Evolutionary conservation across 2,329 filamentous ascomycete species (phyloP).

Genomic region (Parastagonospora avenae): DNA sequence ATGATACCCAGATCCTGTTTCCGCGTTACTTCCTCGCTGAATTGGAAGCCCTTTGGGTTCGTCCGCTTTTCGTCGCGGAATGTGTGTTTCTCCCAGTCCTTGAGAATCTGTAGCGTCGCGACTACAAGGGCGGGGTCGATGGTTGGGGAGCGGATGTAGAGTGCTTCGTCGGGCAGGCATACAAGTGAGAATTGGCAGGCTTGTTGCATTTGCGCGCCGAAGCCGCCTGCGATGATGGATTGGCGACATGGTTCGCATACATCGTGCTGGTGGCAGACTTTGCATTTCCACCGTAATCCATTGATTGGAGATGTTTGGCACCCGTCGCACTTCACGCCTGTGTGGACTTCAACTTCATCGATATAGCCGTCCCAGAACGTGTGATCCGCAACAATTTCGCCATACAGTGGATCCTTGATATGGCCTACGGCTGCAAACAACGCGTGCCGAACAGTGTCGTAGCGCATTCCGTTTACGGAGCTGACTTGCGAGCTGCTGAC

Average conservation of each 20-base stretch:
- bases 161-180: slow-evolving; percentile 35
- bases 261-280: slow-evolving; percentile 29
- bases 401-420: slow-evolving; percentile 36
- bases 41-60: slow-evolving; percentile 22
- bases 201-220: slow-evolving; percentile 13
- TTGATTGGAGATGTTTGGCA: slow-evolving; percentile 27
- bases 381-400: slow-evolving; percentile 43
- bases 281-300: slow-evolving; percentile 36
- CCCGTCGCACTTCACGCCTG: slow-evolving; percentile 19
- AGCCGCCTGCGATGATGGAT: slow-evolving; percentile 1
- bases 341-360: slow-evolving; percentile 19
- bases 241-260: slow-evolving; percentile 28
- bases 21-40: slow-evolving; percentile 27
- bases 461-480: slow-evolving; percentile 29
- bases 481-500: slow-evolving; percentile 33
- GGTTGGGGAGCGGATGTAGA: slow-evolving; percentile 28
- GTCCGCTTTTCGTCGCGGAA: slow-evolving; percentile 27
- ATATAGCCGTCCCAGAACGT: slow-evolving; percentile 41
- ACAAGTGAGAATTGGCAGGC: slow-evolving; percentile 27
- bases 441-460: slow-evolving; percentile 38
- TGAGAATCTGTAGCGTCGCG: slow-evolving; percentile 39
- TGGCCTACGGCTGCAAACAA: slow-evolving; percentile 31
- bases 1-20: slow-evolving; percentile 27
- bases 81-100: slow-evolving; percentile 40
- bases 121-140: slow-evolving; percentile 36